Percentiles rank a stretch among this genome's conserved stretches.
Evolutionary conservation across 2,329 filamentous ascomycete genomes (phyloP).

Genomic region (Colletotrichum zoysiae): DNA sequence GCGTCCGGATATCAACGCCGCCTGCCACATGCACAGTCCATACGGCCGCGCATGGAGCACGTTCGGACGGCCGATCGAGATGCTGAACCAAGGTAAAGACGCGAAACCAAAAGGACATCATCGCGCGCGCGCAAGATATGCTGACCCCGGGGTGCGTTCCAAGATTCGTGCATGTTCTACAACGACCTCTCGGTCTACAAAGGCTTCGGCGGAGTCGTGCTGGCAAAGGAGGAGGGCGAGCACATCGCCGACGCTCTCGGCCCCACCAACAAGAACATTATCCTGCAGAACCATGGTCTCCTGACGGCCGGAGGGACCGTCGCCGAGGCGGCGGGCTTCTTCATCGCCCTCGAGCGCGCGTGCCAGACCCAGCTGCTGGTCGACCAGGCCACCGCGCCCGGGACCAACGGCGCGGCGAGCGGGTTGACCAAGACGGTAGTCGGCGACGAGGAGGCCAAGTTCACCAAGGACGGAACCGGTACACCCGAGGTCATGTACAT

Average conservation of each 20-base stretch:
- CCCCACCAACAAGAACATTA: constrained; percentile 66
- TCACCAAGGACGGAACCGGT: constrained; percentile 46
- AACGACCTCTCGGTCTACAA: constrained; percentile 72
- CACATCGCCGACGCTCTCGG: constrained; percentile 73
- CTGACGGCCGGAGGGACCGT: constrained; percentile 76
- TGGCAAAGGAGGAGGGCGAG: constrained; percentile 73
- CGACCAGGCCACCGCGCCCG: constrained; percentile 65
- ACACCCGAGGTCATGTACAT: constrained; percentile 51
- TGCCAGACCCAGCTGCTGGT: constrained; percentile 76
- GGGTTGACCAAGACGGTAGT: constrained; percentile 53
- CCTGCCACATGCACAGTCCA: constrained; percentile 74
- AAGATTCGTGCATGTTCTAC: constrained; percentile 73
- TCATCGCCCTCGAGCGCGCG: constrained; percentile 74
- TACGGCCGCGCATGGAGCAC: constrained; percentile 75
- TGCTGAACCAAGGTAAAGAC: constrained; percentile 67
- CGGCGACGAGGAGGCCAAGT: constrained; percentile 56
- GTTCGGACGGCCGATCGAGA: constrained; percentile 73
- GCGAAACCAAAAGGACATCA: accelerated
- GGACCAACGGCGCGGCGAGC: constrained; percentile 42
- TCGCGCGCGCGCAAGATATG: neutral
- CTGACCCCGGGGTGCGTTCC: neutral
- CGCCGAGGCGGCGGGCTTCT: constrained; percentile 78
- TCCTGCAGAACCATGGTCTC: constrained; percentile 78
- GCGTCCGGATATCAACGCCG: constrained; percentile 72
- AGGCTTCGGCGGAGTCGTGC: constrained; percentile 61